Evolutionary conservation across 441 rosid genomes (phyloP).

Genomic region (Aquilaria agallochum): DNA sequence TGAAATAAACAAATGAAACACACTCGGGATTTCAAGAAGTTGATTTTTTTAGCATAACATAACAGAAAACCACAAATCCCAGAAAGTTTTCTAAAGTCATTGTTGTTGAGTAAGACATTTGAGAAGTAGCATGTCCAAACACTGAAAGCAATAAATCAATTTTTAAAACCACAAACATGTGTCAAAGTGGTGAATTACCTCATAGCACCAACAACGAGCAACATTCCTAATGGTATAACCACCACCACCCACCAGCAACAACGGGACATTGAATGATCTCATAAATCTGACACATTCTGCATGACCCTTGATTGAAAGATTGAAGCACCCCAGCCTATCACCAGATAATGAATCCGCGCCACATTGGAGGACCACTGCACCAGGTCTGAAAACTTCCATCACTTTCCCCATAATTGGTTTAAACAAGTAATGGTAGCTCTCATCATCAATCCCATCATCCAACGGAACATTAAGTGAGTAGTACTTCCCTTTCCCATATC

Average conservation of each 20-base stretch:
- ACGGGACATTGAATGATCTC: constrained; percentile 79
- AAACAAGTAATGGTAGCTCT: constrained; percentile 72
- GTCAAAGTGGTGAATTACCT: constrained; percentile 31
- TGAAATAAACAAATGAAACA: too few species aligned
- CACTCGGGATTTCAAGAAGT: too few species aligned
- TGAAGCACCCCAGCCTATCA: constrained; percentile 76
- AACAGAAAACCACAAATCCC: too few species aligned
- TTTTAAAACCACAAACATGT: too few species aligned
- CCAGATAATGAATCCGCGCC: constrained; percentile 84
- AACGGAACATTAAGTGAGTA: constrained; percentile 79
- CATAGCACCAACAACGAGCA: constrained; percentile 87
- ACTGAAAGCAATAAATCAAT: too few species aligned
- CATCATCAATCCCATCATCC: constrained; percentile 81
- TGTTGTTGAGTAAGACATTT: too few species aligned
- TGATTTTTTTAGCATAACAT: too few species aligned
- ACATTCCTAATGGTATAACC: constrained; percentile 80
- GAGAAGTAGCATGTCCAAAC: too few species aligned
- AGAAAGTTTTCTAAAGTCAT: too few species aligned
- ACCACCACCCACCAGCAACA: constrained; percentile 70
- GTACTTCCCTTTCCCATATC: constrained; percentile 60
- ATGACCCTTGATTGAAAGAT: constrained; percentile 78
- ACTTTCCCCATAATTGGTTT: constrained; percentile 72
- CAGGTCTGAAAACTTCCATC: constrained; percentile 71
- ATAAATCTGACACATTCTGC: constrained; percentile 74
- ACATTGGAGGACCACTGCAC: constrained; percentile 74